A percentile compares a stretch with the other conserved stretches of the same genome.
Evolutionary conservation across 345 rosid species (phyloP).

Genomic region (Populus alba): DNA sequence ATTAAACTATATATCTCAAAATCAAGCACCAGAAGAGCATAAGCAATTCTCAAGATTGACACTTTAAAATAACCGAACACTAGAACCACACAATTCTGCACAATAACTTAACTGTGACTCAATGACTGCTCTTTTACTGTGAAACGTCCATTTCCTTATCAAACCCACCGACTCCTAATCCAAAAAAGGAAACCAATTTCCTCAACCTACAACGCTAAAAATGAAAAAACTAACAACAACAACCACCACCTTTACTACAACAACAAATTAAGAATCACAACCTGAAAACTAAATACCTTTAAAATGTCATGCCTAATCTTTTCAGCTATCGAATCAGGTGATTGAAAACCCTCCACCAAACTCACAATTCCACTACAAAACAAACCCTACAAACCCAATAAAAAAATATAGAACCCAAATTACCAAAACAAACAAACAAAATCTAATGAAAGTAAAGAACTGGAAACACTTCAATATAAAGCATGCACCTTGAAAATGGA

Average conservation of each 20-base stretch:
- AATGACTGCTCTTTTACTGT: slow-evolving; percentile 1
- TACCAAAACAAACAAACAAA: neutral
- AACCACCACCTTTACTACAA: slow-evolving; percentile 3
- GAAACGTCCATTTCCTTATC: slow-evolving; percentile 4
- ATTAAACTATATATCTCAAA: slow-evolving; percentile 19
- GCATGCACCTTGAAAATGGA: slow-evolving; percentile 23
- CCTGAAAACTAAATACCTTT: neutral
- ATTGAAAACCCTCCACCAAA: slow-evolving; percentile 5
- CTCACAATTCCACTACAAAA: neutral
- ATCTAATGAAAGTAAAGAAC: neutral
- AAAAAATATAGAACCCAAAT: neutral
- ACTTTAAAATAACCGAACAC: slow-evolving; percentile 5
- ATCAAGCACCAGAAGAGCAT: slow-evolving; percentile 12
- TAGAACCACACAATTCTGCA: slow-evolving; percentile 7
- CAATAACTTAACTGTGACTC: neutral
- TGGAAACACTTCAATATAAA: slow-evolving; percentile 20
- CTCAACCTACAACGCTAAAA: neutral
- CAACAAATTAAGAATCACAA: neutral
- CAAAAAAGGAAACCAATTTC: neutral
- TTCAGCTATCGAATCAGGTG: neutral
- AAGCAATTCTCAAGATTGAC: neutral
- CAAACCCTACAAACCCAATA: slow-evolving; percentile 4
- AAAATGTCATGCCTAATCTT: neutral
- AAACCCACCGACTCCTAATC: slow-evolving; percentile 5
- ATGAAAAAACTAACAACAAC: neutral